phyloP scores from a whole-genome alignment of 2,329 filamentous ascomycete species.

The Neonectria coccinea region DNA sequence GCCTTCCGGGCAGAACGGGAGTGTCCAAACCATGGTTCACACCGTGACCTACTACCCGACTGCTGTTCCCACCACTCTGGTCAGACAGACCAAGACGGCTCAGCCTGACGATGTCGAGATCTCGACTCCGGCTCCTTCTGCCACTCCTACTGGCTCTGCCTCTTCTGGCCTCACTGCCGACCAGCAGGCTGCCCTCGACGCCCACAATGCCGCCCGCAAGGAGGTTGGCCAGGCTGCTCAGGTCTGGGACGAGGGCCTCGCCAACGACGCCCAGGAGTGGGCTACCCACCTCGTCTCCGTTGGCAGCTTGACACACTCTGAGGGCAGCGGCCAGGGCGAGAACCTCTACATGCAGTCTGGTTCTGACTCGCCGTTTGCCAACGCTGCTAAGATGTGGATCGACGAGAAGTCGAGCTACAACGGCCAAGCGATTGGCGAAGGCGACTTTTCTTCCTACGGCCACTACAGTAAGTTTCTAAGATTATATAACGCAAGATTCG shows the following conservation, averaged over 20 bases:
- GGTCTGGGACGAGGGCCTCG: conserved; percentile 39
- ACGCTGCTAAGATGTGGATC: conserved; percentile 38
- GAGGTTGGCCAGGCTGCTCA: conserved; percentile 36
- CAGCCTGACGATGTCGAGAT: conserved; percentile 13
- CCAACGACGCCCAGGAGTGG: conserved; percentile 41
- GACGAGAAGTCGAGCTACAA: conserved; percentile 41
- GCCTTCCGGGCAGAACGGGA: not conserved
- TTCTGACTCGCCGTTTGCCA: conserved; percentile 29
- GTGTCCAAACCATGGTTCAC: not conserved
- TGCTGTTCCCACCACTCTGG: conserved; percentile 11
- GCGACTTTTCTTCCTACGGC: conserved; percentile 38
- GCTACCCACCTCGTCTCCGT: conserved; percentile 37
- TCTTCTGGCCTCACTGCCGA: conserved; percentile 31
- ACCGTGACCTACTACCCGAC: not conserved
- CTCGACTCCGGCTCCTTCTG: conserved; percentile 7
- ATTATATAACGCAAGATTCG: too few relatives aligned
- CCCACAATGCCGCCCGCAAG: conserved; percentile 42
- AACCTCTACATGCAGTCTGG: conserved; percentile 41
- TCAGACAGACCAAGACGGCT: conserved; percentile 17
- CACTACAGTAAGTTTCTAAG: conserved; percentile 38
- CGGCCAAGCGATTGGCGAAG: conserved; percentile 34
- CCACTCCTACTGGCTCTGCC: not conserved
- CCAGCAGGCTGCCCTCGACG: conserved; percentile 41
- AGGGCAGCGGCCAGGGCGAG: conserved; percentile 36
- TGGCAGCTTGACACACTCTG: conserved; percentile 38